Conservation (phyloP, 345 rosid species). For the Iberis pinnata region DNA sequence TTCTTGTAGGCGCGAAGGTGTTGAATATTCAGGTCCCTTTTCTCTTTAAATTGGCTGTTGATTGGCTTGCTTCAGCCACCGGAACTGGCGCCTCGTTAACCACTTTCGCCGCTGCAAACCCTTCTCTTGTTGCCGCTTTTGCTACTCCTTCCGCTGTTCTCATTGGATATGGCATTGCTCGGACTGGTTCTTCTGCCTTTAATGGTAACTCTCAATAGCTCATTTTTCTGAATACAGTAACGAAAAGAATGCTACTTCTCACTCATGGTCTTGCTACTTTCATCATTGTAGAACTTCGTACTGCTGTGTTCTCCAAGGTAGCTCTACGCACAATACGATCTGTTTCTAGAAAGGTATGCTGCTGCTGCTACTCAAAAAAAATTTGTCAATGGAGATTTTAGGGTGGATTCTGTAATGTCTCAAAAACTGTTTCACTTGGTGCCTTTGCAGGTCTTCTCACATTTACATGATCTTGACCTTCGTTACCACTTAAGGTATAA, state of each 20-base stretch:
- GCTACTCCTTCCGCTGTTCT: conserved; percentile 84
- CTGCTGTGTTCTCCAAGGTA: conserved; percentile 92
- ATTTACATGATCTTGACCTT: conserved; percentile 89
- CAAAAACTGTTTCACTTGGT: not conserved
- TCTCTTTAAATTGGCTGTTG: conserved; percentile 88
- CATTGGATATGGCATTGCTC: conserved; percentile 91
- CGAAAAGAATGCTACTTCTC: conserved; percentile 3
- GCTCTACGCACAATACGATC: conserved; percentile 84
- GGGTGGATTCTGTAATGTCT: not conserved
- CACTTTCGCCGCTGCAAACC: conserved; percentile 50
- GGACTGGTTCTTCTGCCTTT: conserved; percentile 73
- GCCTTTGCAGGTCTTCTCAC: conserved; percentile 70
- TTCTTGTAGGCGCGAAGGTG: conserved; percentile 85
- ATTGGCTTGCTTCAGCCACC: conserved; percentile 66
- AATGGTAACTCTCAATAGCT: conserved; percentile 48
- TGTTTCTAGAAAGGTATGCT: conserved; percentile 77
- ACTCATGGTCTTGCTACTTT: conserved; percentile 11
- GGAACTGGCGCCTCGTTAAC: conserved; percentile 49
- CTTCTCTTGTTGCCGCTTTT: conserved; percentile 53
- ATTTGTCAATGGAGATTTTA: not conserved
- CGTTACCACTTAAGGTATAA: conserved; percentile 80
- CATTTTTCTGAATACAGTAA: not conserved
- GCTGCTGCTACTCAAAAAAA: not conserved
- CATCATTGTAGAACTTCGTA: conserved; percentile 67
- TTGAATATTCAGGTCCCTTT: conserved; percentile 93